phyloP scores from a whole-genome alignment of 306 rosid genomes.

The Trifolium repens region DNA sequence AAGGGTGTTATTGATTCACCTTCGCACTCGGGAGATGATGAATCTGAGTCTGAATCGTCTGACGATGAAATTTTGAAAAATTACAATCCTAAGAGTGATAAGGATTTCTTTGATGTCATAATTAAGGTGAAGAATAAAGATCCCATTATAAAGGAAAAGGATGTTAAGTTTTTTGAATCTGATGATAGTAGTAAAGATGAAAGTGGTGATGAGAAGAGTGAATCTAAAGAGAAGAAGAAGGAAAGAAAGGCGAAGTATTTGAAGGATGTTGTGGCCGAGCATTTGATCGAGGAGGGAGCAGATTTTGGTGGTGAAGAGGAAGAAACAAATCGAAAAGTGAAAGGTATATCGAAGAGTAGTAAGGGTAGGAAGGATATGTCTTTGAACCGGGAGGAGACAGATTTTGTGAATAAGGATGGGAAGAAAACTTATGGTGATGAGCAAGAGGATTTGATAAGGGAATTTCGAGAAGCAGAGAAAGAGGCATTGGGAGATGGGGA shows the following conservation, averaged over 20 bases:
- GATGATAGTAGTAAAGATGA: slow-evolving; percentile 52
- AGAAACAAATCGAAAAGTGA: slow-evolving; percentile 27
- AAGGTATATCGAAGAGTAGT: slow-evolving; percentile 23
- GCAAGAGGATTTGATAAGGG: slow-evolving; percentile 70
- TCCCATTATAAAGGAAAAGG: slow-evolving; percentile 66
- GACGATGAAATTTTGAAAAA: slow-evolving; percentile 42
- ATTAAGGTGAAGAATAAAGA: slow-evolving; percentile 75
- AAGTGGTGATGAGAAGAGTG: slow-evolving; percentile 21
- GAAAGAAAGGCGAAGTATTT: slow-evolving; percentile 55
- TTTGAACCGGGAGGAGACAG: slow-evolving; percentile 62
- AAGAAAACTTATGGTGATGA: slow-evolving; percentile 60
- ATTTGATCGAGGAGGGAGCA: slow-evolving; percentile 73
- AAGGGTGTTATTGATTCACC: slow-evolving; percentile 61
- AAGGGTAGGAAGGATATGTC: slow-evolving; percentile 48
- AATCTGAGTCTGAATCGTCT: slow-evolving; percentile 50
- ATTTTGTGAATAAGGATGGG: slow-evolving; percentile 43
- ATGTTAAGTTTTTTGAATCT: slow-evolving; percentile 57
- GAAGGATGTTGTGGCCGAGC: slow-evolving; percentile 77
- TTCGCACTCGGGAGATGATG: slow-evolving; percentile 44
- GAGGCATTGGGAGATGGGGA: slow-evolving; percentile 55
- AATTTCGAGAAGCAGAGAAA: slow-evolving; percentile 57
- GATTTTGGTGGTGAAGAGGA: slow-evolving; percentile 56
- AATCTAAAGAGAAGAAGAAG: slow-evolving; percentile 34
- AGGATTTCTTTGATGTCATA: slow-evolving; percentile 67
- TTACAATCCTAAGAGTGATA: slow-evolving; percentile 40